Percentiles rank a stretch among this genome's conserved stretches.
These are phyloP conservation scores for Pichia nanzhaoensis DNA, from an alignment of 805 yeast genomes.

Conservation along the genomic window DNA sequence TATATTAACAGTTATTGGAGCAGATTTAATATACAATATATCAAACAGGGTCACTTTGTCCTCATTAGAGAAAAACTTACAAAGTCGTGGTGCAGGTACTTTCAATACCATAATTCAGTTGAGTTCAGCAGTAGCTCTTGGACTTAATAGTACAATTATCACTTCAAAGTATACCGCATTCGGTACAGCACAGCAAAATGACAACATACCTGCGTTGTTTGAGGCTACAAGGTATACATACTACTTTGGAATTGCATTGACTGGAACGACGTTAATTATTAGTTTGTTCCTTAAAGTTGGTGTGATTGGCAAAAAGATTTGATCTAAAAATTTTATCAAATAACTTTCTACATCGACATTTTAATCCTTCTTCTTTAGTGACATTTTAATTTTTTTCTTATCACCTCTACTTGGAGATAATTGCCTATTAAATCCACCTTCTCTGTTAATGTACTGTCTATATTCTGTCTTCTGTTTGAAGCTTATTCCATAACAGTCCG, in stretches of 20 bases:
- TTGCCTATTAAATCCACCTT: conserved; percentile 49
- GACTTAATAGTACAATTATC: conserved; percentile 36
- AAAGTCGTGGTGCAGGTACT: conserved; percentile 42
- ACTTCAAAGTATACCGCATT: conserved; percentile 28
- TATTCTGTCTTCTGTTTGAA: conserved; percentile 37
- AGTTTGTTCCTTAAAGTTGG: conserved; percentile 33
- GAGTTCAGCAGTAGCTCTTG: conserved; percentile 37
- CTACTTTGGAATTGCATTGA: conserved; percentile 34
- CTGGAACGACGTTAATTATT: conserved; percentile 26
- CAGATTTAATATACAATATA: conserved; percentile 42
- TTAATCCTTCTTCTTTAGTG: conserved; percentile 2
- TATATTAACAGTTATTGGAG: conserved; percentile 37
- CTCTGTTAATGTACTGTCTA: conserved; percentile 56
- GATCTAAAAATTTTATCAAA: neutral
- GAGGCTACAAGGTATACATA: conserved; percentile 32
- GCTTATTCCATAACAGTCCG: conserved; percentile 37
- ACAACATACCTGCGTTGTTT: conserved; percentile 23
- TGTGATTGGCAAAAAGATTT: conserved; percentile 24
- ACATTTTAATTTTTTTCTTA: conserved; percentile 6
- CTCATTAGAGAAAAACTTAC: conserved; percentile 33
- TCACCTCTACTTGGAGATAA: conserved; percentile 36
- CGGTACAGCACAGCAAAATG: conserved; percentile 24
- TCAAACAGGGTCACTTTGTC: conserved; percentile 37
- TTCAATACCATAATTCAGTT: conserved; percentile 40
- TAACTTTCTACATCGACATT: neutral